phyloP scores from a whole-genome alignment of 805 yeast species.

The Huiozyma naganishii region DNA sequence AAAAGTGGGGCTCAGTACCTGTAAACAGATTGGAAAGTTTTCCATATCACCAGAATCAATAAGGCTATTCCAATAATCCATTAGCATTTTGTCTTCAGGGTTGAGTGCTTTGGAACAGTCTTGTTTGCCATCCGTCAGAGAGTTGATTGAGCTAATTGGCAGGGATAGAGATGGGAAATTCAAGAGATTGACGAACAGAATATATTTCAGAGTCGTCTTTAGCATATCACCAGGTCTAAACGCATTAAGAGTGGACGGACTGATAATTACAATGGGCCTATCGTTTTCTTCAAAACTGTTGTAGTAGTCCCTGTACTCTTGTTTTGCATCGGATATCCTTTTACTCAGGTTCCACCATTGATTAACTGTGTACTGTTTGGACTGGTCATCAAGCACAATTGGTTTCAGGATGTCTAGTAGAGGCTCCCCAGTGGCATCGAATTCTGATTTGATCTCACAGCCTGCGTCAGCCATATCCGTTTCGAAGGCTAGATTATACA shows the following conservation, averaged over 20 bases:
- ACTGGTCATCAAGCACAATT: slow-evolving; percentile 3
- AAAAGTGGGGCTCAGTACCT: slow-evolving; percentile 9
- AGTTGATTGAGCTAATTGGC: slow-evolving; percentile 5
- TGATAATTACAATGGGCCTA: slow-evolving; percentile 7
- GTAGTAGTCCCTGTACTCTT: slow-evolving; percentile 8
- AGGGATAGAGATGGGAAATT: slow-evolving; percentile 10
- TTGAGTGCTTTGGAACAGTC: slow-evolving; percentile 4
- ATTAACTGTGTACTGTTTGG: slow-evolving; percentile 6
- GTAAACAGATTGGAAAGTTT: slow-evolving; percentile 9
- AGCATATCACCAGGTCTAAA: slow-evolving; percentile 11
- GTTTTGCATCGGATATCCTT: slow-evolving; percentile 7
- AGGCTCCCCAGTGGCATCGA: slow-evolving; percentile 10
- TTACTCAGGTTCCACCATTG: slow-evolving; percentile 12
- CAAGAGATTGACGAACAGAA: slow-evolving; percentile 8
- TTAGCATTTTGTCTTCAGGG: slow-evolving; percentile 7
- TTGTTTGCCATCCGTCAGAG: slow-evolving; percentile 3
- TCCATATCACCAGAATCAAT: slow-evolving; percentile 5
- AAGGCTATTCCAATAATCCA: slow-evolving; percentile 8
- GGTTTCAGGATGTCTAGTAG: slow-evolving; percentile 8
- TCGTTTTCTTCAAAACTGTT: slow-evolving; percentile 6
- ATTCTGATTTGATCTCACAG: slow-evolving; percentile 8
- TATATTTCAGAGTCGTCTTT: slow-evolving; percentile 9
- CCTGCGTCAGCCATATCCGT: slow-evolving; percentile 14
- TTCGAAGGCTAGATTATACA: slow-evolving; percentile 9
- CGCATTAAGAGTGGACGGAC: slow-evolving; percentile 8